Base-by-base conservation (phyloP, 129 eudicot genomes). In the Arctium lappa region DNA sequence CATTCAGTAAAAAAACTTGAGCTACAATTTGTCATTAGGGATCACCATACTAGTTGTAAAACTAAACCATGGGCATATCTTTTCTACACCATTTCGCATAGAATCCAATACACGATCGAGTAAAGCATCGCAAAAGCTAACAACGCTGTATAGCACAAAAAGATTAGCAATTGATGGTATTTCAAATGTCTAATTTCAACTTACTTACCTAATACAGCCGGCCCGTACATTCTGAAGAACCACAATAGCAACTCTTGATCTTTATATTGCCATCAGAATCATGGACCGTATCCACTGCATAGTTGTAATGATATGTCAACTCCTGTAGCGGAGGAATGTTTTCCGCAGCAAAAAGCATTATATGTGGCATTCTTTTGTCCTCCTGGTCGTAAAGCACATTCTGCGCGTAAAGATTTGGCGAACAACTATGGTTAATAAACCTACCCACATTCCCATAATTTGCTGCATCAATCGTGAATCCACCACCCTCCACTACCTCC, bases 291-390 rank as follows among this genome's bases (percentile, higher is more conserved):
- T 87, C 90, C 72, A 96, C 85, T 2, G 88, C 32, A 73, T 96
- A 96, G 53, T 96, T 96, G 88, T 96, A 96, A 74, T 93, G 92
- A 86, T 96, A 96, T 1, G 92, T 93, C 77, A 96, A 85, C 91
- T 96, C 99, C 87, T 89, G 83, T 8, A 96, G 48, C 3, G 99
- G 94, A 63, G 98, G 92, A 73, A 95, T 95, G 75, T 95, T 91
- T 79, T 95, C 99, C 1, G 93, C 93, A 8, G 99, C 99, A 83
- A 95, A 95, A 12, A 95, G 85, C 99, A 95, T 95, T 39, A 95
- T 91, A 82, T 95, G 99, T 1, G 98, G 99, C 88, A 95, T 90
- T 22, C 85, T 88, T 68, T 80, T 86, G 75, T 95, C 95, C 30
- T 88, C 97, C 22, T 95, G 88, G 82, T 95, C 99, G 77, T 89